Evolutionary conservation across 2,329 filamentous ascomycete species (phyloP).

Genomic region (Pestalotiopsis sp.): DNA sequence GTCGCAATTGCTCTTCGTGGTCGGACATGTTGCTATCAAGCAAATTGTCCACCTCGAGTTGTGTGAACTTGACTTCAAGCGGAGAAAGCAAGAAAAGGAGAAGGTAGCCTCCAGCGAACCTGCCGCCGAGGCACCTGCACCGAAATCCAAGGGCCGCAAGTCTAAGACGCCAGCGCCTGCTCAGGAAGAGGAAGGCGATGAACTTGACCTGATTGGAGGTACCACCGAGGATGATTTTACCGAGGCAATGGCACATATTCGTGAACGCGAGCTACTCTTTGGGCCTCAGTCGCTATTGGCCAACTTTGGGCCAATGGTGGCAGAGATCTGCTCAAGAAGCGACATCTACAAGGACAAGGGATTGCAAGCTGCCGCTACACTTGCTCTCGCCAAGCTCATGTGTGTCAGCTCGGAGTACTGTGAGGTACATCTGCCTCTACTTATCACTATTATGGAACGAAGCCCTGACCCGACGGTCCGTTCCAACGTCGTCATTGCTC

Average conservation of each 20-base stretch:
- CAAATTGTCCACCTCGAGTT: slow-evolving; percentile 98
- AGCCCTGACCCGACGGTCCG: slow-evolving; percentile 90
- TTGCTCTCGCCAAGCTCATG: slow-evolving; percentile 98
- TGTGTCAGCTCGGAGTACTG: slow-evolving; percentile 97
- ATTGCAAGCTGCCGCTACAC: slow-evolving; percentile 87
- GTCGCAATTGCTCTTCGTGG: slow-evolving; percentile 91
- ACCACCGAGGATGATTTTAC: slow-evolving; percentile 95
- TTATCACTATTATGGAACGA: slow-evolving; percentile 97
- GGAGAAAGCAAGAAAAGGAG: slow-evolving; percentile 87
- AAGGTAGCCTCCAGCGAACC: slow-evolving; percentile 56
- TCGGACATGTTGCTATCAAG: slow-evolving; percentile 96
- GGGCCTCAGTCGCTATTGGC: slow-evolving; percentile 83
- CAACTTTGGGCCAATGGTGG: slow-evolving; percentile 87
- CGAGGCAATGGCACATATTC: slow-evolving; percentile 82
- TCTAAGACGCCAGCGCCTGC: slow-evolving; percentile 35
- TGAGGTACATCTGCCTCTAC: slow-evolving; percentile 85
- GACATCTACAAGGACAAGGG: slow-evolving; percentile 88
- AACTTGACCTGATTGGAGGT: slow-evolving; percentile 93
- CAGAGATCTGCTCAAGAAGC: slow-evolving; percentile 93
- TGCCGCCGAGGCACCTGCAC: slow-evolving; percentile 36
- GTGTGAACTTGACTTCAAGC: slow-evolving; percentile 98
- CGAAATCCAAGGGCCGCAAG: slow-evolving; percentile 29
- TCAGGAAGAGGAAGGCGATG: slow-evolving; percentile 73
- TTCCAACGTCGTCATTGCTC: slow-evolving; percentile 93
- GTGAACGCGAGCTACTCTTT: slow-evolving; percentile 79